Conservation (phyloP, 192 early-diverging fungal species). For the Neocallimastix lanati region DNA sequence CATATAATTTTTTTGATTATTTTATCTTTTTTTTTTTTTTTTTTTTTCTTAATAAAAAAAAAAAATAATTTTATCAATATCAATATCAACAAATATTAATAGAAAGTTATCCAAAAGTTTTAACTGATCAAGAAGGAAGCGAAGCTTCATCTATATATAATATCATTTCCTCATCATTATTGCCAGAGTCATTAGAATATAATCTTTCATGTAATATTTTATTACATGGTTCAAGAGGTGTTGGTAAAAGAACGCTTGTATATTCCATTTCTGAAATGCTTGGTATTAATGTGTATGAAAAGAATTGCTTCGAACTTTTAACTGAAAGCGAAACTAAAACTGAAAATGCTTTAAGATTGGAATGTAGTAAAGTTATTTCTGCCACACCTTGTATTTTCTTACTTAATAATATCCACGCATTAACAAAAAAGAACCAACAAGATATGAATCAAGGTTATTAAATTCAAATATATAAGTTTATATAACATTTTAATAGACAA, state of each 20-base stretch:
- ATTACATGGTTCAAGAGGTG: constrained; percentile 62
- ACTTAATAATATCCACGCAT: constrained; percentile 57
- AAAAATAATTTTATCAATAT: neutral
- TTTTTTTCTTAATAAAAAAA: no score
- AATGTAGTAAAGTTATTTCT: constrained; percentile 55
- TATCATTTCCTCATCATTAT: constrained; percentile 46
- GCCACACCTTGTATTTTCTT: constrained; percentile 71
- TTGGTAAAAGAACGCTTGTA: constrained; percentile 61
- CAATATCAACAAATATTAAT: neutral
- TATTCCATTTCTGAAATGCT: constrained; percentile 42
- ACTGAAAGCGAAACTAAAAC: constrained; percentile 69
- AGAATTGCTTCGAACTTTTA: constrained; percentile 56
- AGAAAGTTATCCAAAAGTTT: neutral
- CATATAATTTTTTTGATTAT: no score
- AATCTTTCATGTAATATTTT: constrained; percentile 51
- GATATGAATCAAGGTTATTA: neutral
- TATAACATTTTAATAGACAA: no score
- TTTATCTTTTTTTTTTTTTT: no score
- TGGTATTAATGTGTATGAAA: constrained; percentile 59
- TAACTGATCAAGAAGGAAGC: neutral
- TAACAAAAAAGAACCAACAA: constrained; percentile 11
- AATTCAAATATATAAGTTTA: no score
- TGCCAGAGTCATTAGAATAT: constrained; percentile 49
- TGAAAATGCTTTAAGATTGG: constrained; percentile 46
- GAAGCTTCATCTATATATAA: constrained; percentile 15